These are phyloP conservation scores for Cairneyella variabilis DNA, from an alignment of 495 filamentous ascomycete species.

Conservation along the genomic window DNA sequence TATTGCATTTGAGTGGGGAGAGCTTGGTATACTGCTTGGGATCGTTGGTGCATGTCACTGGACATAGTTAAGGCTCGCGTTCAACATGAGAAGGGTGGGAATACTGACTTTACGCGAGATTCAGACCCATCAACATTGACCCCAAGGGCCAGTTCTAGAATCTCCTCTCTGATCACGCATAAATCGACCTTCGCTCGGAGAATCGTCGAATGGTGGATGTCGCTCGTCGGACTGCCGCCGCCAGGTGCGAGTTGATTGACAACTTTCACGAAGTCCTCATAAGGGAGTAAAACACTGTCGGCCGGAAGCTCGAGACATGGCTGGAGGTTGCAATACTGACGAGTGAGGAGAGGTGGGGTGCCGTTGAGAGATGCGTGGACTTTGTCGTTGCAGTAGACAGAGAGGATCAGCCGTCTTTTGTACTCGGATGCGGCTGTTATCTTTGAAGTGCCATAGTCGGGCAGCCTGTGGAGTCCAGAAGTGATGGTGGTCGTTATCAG, in stretches of 20 bases:
- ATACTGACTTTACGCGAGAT: constrained; percentile 16
- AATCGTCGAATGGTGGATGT: constrained; percentile 1
- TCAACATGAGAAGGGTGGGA: neutral
- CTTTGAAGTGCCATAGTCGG: constrained; percentile 3
- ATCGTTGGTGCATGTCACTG: constrained; percentile 18
- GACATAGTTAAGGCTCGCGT: neutral
- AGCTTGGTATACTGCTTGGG: neutral
- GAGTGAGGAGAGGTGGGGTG: constrained; percentile 18
- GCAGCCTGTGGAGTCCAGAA: constrained; percentile 22
- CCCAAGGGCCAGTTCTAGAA: constrained; percentile 23
- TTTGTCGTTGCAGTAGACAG: constrained; percentile 22
- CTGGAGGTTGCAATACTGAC: constrained; percentile 16
- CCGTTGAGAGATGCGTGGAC: constrained; percentile 17
- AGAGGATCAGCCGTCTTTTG: constrained; percentile 13
- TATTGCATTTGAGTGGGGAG: constrained; percentile 20
- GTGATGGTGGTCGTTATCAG: constrained; percentile 19
- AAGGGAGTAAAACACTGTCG: constrained; percentile 8
- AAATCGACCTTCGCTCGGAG: constrained; percentile 9
- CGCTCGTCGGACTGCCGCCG: constrained; percentile 18
- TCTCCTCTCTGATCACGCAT: constrained; percentile 20
- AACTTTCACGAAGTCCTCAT: constrained; percentile 4
- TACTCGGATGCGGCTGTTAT: constrained; percentile 22
- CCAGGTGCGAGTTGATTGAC: constrained; percentile 14
- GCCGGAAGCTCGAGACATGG: constrained; percentile 19
- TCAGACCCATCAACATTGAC: constrained; percentile 13